Evolutionary conservation across 1,284 basidiomycete genomes (phyloP), one percentile per base, ranked within the genome.

Genomic region (Cutaneotrichosporon arboriforme): DNA sequence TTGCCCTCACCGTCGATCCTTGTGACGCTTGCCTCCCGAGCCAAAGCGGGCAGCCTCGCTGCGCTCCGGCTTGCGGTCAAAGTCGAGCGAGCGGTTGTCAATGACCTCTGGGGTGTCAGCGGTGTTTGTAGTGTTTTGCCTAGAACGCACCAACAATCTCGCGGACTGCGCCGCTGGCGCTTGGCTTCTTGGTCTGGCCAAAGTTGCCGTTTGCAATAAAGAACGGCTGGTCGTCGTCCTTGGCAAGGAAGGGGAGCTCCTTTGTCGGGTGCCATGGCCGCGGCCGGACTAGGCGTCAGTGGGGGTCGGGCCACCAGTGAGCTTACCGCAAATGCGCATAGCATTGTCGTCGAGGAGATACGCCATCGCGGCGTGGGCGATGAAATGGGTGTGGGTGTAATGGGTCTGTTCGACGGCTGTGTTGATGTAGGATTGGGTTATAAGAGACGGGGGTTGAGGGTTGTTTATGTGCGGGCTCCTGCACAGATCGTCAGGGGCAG

Each of bases 21-120:
- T 93, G 79, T 93, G 92, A 57, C 89, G 81, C 69, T 87, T 89
- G 38, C 87, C 87, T 39, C 89, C 89, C 0, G 86, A 87, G 39
- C 61, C 54, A 33, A 59, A 57, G 48, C 66, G 46, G 10, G 35
- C 85, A 62, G 86, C 64, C 7, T 88, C 88, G 21, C 86, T 84
- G 46, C 87, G 81, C 72, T 94, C 90, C 51, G 90, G 86, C 38
- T 90, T 90, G 42, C 47, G 47, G 74, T 97, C 92, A 69, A 97
- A 97, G n/a, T 90, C 90, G 55, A 97, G 81, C 60, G 76, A 74
- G 18, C 78, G 67, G 48, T 77, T 69, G 65, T 79, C 78, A 51
- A 78, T 71, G 14, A 77, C 75, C 55, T 78, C 77, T 76, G 53
- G 10, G 10, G 23, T 22, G 43, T 50, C 23, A 48, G 51, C 14